These are phyloP conservation scores for Dactylellina cionopaga DNA, from an alignment of 2,329 filamentous ascomycete genomes.

Conservation along the genomic window DNA sequence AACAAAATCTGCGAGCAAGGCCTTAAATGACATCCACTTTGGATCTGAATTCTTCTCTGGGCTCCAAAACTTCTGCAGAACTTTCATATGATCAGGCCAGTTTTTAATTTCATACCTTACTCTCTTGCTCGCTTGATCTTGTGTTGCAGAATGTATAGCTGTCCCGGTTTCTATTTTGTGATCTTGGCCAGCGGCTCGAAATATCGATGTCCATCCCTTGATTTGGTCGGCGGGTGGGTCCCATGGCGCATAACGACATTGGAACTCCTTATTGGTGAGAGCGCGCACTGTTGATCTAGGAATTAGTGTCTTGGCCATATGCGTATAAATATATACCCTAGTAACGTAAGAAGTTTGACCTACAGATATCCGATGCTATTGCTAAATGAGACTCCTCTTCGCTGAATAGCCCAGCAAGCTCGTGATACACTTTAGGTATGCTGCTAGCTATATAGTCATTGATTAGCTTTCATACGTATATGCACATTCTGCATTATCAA, in stretches of 20 bases:
- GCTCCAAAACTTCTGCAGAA: neutral
- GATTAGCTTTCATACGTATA: too few relatives aligned
- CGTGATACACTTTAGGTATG: neutral
- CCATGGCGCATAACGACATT: neutral
- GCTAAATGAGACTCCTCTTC: neutral
- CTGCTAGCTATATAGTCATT: neutral
- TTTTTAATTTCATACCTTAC: neutral
- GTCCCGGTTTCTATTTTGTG: too few relatives aligned
- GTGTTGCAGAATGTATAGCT: too few relatives aligned
- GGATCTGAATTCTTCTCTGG: neutral
- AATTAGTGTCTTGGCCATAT: too few relatives aligned
- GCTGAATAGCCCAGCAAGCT: neutral
- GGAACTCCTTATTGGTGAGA: neutral
- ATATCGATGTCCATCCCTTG: neutral
- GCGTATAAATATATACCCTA: too few relatives aligned
- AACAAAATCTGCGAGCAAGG: neutral
- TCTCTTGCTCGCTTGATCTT: too few relatives aligned
- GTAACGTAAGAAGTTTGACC: too few relatives aligned
- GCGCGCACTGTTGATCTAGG: neutral
- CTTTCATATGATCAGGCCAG: slow-evolving; percentile 9
- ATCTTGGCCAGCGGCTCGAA: too few relatives aligned
- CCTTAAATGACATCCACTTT: neutral
- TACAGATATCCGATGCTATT: slow-evolving; percentile 3
- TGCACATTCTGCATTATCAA: too few relatives aligned
- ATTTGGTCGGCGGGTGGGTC: neutral